These are phyloP conservation scores for Drosera capensis DNA, from an alignment of 148 eudicot species.

Conservation along the genomic window DNA sequence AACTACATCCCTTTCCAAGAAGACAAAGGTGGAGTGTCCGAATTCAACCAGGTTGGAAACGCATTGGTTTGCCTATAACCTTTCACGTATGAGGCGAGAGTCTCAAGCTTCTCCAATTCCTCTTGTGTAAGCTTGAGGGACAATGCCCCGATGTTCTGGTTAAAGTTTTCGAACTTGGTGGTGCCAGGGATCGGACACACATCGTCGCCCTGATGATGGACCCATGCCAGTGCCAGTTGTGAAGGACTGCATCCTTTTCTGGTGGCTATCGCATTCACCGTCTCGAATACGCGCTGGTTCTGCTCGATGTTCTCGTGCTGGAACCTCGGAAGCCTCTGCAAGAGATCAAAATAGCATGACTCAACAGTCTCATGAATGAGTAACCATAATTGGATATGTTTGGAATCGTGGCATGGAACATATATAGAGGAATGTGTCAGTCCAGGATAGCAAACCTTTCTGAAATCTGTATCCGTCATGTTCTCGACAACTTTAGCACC, in stretches of 20 bases:
- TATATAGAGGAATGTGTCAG: not conserved
- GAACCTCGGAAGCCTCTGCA: not conserved
- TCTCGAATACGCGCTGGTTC: not conserved
- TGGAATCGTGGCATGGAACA: not conserved
- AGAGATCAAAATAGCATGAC: not conserved
- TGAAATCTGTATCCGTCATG: not conserved
- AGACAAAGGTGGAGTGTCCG: not conserved
- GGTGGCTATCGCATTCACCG: not conserved
- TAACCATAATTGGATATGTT: not conserved
- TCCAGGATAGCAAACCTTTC: not conserved
- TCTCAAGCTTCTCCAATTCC: not conserved
- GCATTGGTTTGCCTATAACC: not conserved
- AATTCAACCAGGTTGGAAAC: not conserved
- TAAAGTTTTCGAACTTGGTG: not conserved
- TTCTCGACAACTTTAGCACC: not conserved
- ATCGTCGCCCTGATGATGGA: constrained; percentile 1
- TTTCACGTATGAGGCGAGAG: not conserved
- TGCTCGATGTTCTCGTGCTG: constrained; percentile 1
- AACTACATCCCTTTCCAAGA: not conserved
- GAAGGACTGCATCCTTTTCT: not conserved
- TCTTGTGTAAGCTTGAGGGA: not conserved
- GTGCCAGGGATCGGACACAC: not conserved
- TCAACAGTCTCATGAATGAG: not conserved
- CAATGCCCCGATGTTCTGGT: not conserved
- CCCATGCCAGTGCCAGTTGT: not conserved